Base-by-base conservation (phyloP, 2,329 filamentous ascomycete species). In the Phaeosphaeriaceae sp. region DNA sequence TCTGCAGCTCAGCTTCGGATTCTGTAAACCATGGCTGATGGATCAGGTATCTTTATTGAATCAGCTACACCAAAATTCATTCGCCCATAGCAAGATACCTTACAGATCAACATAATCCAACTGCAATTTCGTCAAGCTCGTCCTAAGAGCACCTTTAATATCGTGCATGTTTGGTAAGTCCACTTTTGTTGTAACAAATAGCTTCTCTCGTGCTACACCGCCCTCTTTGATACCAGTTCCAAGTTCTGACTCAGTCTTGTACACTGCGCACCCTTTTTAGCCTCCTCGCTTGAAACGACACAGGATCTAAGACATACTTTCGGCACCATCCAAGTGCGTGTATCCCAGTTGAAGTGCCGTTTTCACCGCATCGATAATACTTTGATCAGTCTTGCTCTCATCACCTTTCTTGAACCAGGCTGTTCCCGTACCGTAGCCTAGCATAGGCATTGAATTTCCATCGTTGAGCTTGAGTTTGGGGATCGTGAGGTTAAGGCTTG, bases 381-480 rank as follows among this genome's bases (percentile, higher is more conserved):
- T 76, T 47, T 84, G 74, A 57, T 90, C 85, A 34, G 86, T 74
- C 38, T 79, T 74, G 39, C 70, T 67, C 50, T 80, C 77, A 7
- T 78, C 73, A 2, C 75, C 73, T 3, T 68, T 68, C 59, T 82
- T 82, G 67, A 83, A 89, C 73, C 78, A 86, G 18, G 87, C 87
- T 0, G 88, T 90, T 34, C 89, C 88, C 3, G 89, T 82, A 18
- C 89, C 89, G 62, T 89, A 92, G 33, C 80, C 86, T 15, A 92
- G 76, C 78, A 88, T 81, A 9, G 89, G 89, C 44, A 92, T 89
- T 49, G 84, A 81, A 52, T 84, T 83, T 53, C 87, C 88, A 76
- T 92, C 87, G 60, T 89, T 90, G 48, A 92, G 79, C 75, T 87
- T 89, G 46, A 91, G 71, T 46, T 72, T 77, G 1, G 86, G 86